phyloP scores from a whole-genome alignment of 2,329 filamentous ascomycete genomes.

The Fusarium sp. region DNA sequence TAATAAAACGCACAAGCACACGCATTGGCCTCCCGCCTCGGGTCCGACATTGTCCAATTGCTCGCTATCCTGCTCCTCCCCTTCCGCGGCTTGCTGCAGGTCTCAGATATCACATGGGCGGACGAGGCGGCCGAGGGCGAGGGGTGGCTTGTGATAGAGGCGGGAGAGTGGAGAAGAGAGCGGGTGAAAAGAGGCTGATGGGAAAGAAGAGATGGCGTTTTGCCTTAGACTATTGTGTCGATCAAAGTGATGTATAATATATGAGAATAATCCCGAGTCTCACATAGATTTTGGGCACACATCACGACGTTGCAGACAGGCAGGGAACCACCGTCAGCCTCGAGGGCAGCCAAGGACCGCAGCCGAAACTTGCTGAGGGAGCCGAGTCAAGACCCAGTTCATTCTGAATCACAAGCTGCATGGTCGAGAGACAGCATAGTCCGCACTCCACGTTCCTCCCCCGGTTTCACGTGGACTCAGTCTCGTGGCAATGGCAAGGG shows the following conservation, averaged over 20 bases:
- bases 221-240: conserved; percentile 38
- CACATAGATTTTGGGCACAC: conserved; percentile 25
- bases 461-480: conserved; percentile 37
- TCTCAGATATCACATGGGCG: conserved; percentile 49
- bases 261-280: conserved; percentile 20
- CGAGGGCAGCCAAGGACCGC: background rate
- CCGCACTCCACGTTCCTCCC: conserved; percentile 40
- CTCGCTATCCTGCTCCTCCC: conserved; percentile 2
- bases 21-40: conserved; percentile 34
- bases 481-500: conserved; percentile 29
- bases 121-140: conserved; percentile 22
- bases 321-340: conserved; percentile 28
- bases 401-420: conserved; percentile 28
- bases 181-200: background rate
- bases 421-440: conserved; percentile 29
- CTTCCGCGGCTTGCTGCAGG: conserved; percentile 35
- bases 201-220: conserved; percentile 25
- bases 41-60: conserved; percentile 4
- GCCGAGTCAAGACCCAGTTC: conserved; percentile 17
- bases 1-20: conserved; percentile 16
- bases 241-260: conserved; percentile 42
- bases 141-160: conserved; percentile 7
- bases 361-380: conserved; percentile 6
- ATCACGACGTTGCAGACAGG: conserved; percentile 27
- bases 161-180: conserved; percentile 9